Evolutionary conservation across 2,329 filamentous ascomycete species (phyloP).

Genomic region (Chalaropsis thielavioides): DNA sequence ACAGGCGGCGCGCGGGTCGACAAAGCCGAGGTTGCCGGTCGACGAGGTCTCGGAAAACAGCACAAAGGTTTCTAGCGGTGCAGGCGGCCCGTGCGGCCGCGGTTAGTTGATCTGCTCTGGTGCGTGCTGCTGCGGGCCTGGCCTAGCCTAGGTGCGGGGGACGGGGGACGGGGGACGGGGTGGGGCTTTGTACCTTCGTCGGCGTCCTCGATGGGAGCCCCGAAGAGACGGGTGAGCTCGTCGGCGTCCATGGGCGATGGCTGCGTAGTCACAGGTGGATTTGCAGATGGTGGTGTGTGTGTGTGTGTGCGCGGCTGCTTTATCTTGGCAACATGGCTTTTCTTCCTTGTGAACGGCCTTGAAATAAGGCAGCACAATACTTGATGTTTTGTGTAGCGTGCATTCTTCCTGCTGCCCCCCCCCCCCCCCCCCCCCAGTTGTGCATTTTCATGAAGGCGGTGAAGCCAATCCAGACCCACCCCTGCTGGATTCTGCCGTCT

Average conservation of each 20-base stretch:
- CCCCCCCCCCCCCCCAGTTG: too few species aligned
- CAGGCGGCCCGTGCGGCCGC: not conserved
- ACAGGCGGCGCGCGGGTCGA: constrained; percentile 53
- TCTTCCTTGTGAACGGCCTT: not conserved
- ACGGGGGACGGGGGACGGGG: constrained; percentile 6
- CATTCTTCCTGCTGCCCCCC: too few species aligned
- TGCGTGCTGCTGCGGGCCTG: not conserved
- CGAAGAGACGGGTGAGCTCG: constrained; percentile 14
- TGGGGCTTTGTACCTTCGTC: constrained; percentile 30
- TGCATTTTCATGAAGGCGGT: not conserved
- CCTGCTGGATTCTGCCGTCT: not conserved
- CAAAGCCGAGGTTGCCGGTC: constrained; percentile 68
- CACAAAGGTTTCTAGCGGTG: constrained; percentile 63
- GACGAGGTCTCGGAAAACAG: constrained; percentile 66
- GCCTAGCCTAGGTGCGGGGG: too few species aligned
- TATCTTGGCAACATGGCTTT: not conserved
- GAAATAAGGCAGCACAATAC: not conserved
- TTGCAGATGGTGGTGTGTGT: not conserved
- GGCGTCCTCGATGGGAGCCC: constrained; percentile 31
- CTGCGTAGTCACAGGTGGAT: not conserved
- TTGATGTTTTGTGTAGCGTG: not conserved
- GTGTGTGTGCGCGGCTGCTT: too few species aligned
- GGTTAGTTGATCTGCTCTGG: not conserved
- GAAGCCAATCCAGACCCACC: not conserved
- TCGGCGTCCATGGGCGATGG: constrained; percentile 5